These are phyloP conservation scores for Globisporangium paddicum DNA, from an alignment of 352 stramenopile genomes.

Conservation along the genomic window DNA sequence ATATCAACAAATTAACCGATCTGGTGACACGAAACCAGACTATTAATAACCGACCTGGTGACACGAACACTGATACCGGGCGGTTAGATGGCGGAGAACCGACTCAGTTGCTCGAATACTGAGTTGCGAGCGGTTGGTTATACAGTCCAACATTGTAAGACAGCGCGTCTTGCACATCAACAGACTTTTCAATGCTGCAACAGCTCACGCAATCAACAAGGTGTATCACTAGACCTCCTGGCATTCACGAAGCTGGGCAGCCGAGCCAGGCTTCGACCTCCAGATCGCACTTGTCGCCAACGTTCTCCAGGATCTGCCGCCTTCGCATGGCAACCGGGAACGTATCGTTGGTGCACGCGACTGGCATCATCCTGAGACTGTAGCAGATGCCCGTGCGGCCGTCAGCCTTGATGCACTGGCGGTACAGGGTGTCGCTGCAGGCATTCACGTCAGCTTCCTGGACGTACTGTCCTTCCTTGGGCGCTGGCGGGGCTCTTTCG, in stretches of 20 bases:
- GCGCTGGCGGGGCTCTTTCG: neutral
- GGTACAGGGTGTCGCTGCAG: slow-evolving; percentile 35
- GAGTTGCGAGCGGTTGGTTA: too few species aligned
- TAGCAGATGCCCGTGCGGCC: slow-evolving; percentile 25
- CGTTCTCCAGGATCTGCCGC: neutral
- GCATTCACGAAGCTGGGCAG: neutral
- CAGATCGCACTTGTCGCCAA: neutral
- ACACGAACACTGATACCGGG: too few species aligned
- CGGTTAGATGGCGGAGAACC: too few species aligned
- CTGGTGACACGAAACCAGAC: too few species aligned
- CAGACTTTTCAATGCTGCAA: too few species aligned
- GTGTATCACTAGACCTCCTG: too few species aligned
- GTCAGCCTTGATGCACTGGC: slow-evolving; percentile 20
- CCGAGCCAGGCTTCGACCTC: neutral
- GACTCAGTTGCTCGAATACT: too few species aligned
- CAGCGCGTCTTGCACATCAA: too few species aligned
- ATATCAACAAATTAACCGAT: too few species aligned
- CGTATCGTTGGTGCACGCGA: neutral
- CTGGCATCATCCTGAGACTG: slow-evolving; percentile 5
- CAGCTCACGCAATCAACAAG: too few species aligned
- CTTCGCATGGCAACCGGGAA: neutral
- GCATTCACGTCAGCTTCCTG: slow-evolving; percentile 17
- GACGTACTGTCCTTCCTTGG: neutral
- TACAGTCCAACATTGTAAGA: too few species aligned
- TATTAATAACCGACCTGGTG: too few species aligned